A percentile compares a stretch with the other conserved stretches of the same genome.
Conservation (phyloP, 106 monocot species). For the Dendrobium chrysotoxum region DNA sequence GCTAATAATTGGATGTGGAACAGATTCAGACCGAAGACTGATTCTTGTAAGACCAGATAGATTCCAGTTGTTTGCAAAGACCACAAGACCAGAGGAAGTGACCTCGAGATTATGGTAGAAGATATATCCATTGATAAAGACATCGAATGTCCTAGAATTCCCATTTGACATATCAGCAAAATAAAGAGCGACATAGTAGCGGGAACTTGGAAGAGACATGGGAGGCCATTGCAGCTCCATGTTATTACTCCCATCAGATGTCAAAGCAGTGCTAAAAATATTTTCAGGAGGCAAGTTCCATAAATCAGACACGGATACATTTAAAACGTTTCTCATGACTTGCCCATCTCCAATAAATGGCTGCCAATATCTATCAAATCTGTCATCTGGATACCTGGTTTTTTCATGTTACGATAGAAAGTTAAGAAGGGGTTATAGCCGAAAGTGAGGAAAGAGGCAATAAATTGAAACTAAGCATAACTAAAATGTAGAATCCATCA, state of each 20-base stretch:
- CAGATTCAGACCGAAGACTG: conserved; percentile 31
- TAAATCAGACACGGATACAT: conserved; percentile 47
- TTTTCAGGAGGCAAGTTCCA: conserved; percentile 87
- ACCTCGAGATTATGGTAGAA: conserved; percentile 50
- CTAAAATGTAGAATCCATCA: not conserved
- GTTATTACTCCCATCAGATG: conserved; percentile 24
- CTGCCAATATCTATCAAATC: conserved; percentile 74
- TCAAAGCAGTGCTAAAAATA: conserved; percentile 53
- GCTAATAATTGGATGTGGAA: conserved; percentile 59
- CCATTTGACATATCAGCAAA: conserved; percentile 52
- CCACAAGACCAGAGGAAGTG: conserved; percentile 42
- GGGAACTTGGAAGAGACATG: conserved; percentile 46
- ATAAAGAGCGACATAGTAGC: conserved; percentile 87
- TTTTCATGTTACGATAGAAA: not conserved
- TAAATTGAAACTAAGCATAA: not conserved
- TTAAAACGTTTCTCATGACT: conserved; percentile 20
- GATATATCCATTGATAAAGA: conserved; percentile 56
- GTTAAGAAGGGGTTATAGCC: not conserved
- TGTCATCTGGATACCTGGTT: conserved; percentile 85
- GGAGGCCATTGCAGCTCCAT: conserved; percentile 79
- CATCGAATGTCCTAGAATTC: conserved; percentile 38
- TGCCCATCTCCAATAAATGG: conserved; percentile 32
- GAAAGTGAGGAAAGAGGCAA: not conserved
- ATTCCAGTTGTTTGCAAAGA: conserved; percentile 64
- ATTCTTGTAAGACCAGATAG: conserved; percentile 67